Evolutionary conservation across 306 rosid genomes (phyloP), one percentile per base, ranked within the genome.

Genomic region (Sindora glabra): DNA sequence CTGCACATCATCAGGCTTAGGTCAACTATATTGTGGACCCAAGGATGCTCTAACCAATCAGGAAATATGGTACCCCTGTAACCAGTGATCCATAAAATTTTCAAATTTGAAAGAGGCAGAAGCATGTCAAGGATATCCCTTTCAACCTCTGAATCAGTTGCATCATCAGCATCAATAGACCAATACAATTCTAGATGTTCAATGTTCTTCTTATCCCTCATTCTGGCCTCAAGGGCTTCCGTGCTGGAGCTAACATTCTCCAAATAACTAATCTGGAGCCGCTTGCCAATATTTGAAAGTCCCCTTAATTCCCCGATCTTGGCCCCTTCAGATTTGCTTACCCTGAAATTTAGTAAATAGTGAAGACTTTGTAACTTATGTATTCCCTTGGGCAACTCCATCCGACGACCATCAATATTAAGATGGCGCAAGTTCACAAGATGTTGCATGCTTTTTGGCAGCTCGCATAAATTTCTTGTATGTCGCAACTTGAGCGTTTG

Each of bases 381-480:
- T 16, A 64, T 13, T 0, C 5, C 1, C 9, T 6, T 24, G 0
- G 61, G 61, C 51, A 68, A 52, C 46, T 62, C 14, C 5, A 74
- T 22, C 0, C 0, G 0, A 17, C 13, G 1, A 0, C 3, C 0
- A 6, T 1, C 0, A 8, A 68, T 0, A 29, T 69, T 53, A 54
- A 76, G 66, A 29, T 40, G 29, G 8, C 58, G 53, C 16, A 76
- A 53, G 8, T 48, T 54, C 6, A 32, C 1, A 1, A 76, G 81
- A 17, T 59, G 47, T 45, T 15, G 16, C 12, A 34, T 52, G 22
- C 66, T 4, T 12, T 10, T 1, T 2, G 73, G 76, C 19, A 76
- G 44, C 37, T 47, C 23, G 0, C 2, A 4, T 29, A 69, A 49
- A 0, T 0, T 0, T 3, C 0, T 0, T 3, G n/a, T 15, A 10